phyloP scores from a whole-genome alignment of 2,329 filamentous ascomycete genomes.

The Xylogone sp. region DNA sequence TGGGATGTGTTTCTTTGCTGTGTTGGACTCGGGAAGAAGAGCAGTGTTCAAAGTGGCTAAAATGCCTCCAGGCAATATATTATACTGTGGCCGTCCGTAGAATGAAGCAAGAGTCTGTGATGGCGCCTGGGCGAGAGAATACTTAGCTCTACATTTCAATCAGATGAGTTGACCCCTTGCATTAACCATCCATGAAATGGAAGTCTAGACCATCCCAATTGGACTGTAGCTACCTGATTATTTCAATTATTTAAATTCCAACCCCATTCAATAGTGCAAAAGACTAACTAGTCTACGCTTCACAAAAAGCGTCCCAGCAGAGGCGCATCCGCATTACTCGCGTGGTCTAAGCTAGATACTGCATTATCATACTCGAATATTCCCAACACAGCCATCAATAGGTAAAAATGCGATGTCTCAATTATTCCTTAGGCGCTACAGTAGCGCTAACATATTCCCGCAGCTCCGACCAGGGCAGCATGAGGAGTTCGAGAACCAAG shows the following conservation, averaged over 20 bases:
- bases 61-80: not conserved
- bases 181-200: not conserved
- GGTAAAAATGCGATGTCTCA: not conserved
- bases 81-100: not conserved
- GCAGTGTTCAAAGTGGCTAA: not conserved
- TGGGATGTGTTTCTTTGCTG: not conserved
- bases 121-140: not conserved
- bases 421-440: not conserved
- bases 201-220: not conserved
- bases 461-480: not conserved
- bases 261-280: not conserved
- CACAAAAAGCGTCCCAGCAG: not conserved
- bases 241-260: not conserved
- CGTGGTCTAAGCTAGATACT: not conserved
- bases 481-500: not conserved
- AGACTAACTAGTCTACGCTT: not conserved
- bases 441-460: not conserved
- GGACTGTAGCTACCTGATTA: not conserved
- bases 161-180: not conserved
- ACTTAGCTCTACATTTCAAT: not conserved
- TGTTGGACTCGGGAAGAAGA: not conserved
- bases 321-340: not conserved
- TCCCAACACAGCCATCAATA: not conserved
- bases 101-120: not conserved
- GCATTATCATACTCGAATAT: not conserved